Percentiles rank a stretch among this genome's conserved stretches.
Evolutionary conservation across 306 rosid species (phyloP).

Genomic region (Dalbergia cochinchinensis): DNA sequence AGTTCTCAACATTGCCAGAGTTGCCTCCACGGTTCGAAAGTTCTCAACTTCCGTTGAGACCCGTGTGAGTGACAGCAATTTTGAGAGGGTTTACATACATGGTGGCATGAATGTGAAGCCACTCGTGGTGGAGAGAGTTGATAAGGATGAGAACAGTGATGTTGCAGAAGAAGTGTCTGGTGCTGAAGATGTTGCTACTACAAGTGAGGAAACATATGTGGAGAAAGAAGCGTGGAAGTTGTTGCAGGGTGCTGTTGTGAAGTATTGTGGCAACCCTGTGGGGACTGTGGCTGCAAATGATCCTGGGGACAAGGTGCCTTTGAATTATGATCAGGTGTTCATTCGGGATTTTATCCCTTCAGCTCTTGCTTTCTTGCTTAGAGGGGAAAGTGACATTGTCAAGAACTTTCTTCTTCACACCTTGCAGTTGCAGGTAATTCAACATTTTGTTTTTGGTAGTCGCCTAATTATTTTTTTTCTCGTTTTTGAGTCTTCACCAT

Average conservation of each 20-base stretch:
- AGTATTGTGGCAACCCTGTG: constrained; percentile 79
- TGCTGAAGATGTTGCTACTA: constrained; percentile 35
- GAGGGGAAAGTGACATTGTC: constrained; percentile 78
- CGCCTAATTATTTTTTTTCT: not conserved
- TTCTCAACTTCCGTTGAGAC: constrained; percentile 73
- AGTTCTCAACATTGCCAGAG: constrained; percentile 39
- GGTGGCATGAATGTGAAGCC: constrained; percentile 73
- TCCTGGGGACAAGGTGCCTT: constrained; percentile 70
- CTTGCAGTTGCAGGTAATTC: constrained; percentile 83
- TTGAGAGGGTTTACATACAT: constrained; percentile 77
- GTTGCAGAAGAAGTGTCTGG: constrained; percentile 44
- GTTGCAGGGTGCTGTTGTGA: constrained; percentile 68
- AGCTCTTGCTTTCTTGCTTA: constrained; percentile 86
- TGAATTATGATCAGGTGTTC: constrained; percentile 90
- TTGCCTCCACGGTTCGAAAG: constrained; percentile 48
- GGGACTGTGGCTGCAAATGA: constrained; percentile 91
- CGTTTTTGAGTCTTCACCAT: not conserved
- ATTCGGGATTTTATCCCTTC: constrained; percentile 86
- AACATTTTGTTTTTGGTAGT: not conserved
- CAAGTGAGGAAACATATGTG: constrained; percentile 46
- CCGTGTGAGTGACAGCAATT: constrained; percentile 62
- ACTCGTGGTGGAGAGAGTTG: constrained; percentile 65
- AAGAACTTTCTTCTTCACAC: constrained; percentile 88
- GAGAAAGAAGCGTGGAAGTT: constrained; percentile 83
- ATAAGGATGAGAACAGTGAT: constrained; percentile 57